These are phyloP conservation scores for Grammothele lineata DNA, from an alignment of 768 basidiomycete genomes.

Conservation along the genomic window DNA sequence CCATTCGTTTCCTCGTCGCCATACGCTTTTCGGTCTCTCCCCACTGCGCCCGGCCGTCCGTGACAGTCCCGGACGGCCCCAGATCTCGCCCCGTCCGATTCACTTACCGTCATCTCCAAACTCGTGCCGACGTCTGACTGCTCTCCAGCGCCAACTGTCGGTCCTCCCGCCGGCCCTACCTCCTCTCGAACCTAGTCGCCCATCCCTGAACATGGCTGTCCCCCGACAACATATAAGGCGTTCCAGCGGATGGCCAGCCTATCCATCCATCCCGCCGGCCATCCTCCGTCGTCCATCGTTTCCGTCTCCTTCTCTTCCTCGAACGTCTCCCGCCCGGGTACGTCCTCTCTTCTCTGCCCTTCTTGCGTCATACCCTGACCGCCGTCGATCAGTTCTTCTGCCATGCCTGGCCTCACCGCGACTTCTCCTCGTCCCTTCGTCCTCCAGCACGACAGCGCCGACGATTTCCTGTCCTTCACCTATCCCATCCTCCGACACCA, in stretches of 20 bases:
- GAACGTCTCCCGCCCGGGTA: not conserved
- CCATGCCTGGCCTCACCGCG: slow-evolving; percentile 31
- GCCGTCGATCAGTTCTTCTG: slow-evolving; percentile 2
- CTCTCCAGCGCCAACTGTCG: not conserved
- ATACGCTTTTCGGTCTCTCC: slow-evolving; percentile 1
- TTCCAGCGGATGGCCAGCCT: not conserved
- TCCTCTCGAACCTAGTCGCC: not conserved
- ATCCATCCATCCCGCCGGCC: too few relatives aligned
- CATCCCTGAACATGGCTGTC: too few relatives aligned
- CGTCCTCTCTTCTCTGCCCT: not conserved
- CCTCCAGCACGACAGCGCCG: slow-evolving; percentile 36
- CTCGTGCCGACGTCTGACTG: slow-evolving; percentile 4
- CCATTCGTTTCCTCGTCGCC: not conserved
- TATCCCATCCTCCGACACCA: slow-evolving; percentile 39
- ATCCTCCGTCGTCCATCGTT: too few relatives aligned
- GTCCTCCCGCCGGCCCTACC: too few relatives aligned
- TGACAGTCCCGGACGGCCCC: slow-evolving; percentile 2
- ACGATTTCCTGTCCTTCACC: slow-evolving; percentile 37
- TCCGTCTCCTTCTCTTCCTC: not conserved
- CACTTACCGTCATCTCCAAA: slow-evolving; percentile 3
- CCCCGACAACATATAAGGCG: slow-evolving; percentile 8
- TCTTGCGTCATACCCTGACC: not conserved
- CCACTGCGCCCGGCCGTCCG: slow-evolving; percentile 7
- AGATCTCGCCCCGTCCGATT: slow-evolving; percentile 12
- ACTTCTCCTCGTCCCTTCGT: slow-evolving; percentile 25